A percentile compares a stretch with the other conserved stretches of the same genome.
Conservation (phyloP, 495 filamentous ascomycete genomes). For the Neurospora sp. region DNA sequence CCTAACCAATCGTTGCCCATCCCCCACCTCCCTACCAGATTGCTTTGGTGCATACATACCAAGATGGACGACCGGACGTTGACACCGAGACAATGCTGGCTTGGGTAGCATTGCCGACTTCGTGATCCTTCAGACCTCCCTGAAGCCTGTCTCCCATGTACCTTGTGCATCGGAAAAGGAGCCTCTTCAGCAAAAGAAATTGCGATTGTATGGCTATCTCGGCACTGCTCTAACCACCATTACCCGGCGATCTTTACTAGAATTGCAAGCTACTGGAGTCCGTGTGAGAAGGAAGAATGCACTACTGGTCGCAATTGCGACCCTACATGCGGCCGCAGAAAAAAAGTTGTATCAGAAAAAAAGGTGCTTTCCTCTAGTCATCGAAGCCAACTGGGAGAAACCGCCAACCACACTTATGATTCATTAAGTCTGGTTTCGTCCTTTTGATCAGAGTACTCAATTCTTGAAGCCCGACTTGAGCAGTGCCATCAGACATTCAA, state of each 20-base stretch:
- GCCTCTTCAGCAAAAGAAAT: background rate
- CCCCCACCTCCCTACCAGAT: background rate
- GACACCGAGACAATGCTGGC: background rate
- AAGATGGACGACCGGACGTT: background rate
- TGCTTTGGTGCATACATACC: background rate
- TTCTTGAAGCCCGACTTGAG: background rate
- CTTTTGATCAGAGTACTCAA: background rate
- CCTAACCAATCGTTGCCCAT: background rate
- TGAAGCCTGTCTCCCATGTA: background rate
- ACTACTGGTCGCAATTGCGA: background rate
- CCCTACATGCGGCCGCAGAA: background rate
- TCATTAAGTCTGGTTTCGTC: background rate
- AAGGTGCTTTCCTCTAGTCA: background rate
- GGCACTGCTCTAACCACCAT: background rate
- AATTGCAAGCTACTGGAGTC: background rate
- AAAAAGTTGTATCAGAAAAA: background rate
- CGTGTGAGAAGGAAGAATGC: background rate
- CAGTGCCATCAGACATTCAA: background rate
- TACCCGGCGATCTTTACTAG: background rate
- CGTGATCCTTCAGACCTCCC: background rate
- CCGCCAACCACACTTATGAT: background rate
- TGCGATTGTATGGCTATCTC: background rate
- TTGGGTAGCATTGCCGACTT: background rate
- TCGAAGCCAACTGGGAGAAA: background rate
- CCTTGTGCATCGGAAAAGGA: background rate